Evolutionary conservation across 139 green algal species (phyloP).

Genomic region (Haematococcus lacustris): DNA sequence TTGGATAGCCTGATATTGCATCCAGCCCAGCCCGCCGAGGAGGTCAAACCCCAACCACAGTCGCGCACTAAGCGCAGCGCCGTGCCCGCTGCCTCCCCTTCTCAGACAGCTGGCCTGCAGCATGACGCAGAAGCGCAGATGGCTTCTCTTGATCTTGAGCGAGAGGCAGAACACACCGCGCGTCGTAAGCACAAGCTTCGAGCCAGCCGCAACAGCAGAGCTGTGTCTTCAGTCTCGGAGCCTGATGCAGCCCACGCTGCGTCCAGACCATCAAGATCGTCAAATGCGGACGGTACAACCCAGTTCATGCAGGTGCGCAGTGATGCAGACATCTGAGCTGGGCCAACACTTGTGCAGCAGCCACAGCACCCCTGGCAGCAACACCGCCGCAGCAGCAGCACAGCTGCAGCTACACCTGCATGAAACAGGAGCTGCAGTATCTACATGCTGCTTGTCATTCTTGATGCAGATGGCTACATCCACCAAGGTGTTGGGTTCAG

Average conservation of each 20-base stretch:
- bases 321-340: background rate
- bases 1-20: background rate
- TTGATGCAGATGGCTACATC: background rate
- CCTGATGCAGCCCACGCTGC: too few relatives aligned
- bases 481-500: constrained; percentile 41
- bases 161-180: too few relatives aligned
- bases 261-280: background rate
- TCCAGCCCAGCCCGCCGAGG: background rate
- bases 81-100: background rate
- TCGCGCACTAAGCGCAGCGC: background rate
- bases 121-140: too few relatives aligned
- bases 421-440: background rate
- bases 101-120: too few relatives aligned
- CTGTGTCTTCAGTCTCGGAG: background rate
- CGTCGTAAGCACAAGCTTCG: background rate
- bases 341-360: background rate
- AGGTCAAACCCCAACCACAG: background rate
- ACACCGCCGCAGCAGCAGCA: background rate
- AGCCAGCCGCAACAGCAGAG: constrained; percentile 4
- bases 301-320: constrained; percentile 11
- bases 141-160: too few relatives aligned
- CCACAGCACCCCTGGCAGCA: background rate
- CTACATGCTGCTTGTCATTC: background rate
- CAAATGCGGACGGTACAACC: background rate
- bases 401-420: background rate